A percentile compares a stretch with the other conserved stretches of the same genome.
These are phyloP conservation scores for Neopestalotiopsis rosae DNA, from an alignment of 2,329 filamentous ascomycete species.

Conservation along the genomic window DNA sequence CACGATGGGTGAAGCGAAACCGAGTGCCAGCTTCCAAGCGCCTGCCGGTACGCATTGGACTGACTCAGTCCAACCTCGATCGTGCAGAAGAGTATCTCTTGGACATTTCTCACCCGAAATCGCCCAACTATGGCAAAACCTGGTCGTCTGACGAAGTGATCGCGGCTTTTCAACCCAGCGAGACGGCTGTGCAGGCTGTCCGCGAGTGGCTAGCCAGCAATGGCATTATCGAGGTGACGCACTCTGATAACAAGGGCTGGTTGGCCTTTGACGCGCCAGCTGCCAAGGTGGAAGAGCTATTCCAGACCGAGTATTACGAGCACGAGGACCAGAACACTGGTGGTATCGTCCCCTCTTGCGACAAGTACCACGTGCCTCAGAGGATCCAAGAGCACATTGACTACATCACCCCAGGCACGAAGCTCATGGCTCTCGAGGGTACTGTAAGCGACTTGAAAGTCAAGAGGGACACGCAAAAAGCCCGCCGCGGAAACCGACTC, in stretches of 20 bases:
- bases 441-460: slow-evolving; percentile 14
- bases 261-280: slow-evolving; percentile 36
- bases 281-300: slow-evolving; percentile 33
- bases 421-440: slow-evolving; percentile 35
- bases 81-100: slow-evolving; percentile 17
- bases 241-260: slow-evolving; percentile 32
- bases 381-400: slow-evolving; percentile 48
- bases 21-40: slow-evolving; percentile 10
- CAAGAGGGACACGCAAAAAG: slow-evolving; percentile 8
- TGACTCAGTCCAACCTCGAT: slow-evolving; percentile 19
- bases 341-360: slow-evolving; percentile 32
- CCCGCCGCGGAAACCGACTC: background rate
- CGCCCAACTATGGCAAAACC: slow-evolving; percentile 18
- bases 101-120: slow-evolving; percentile 19
- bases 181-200: slow-evolving; percentile 28
- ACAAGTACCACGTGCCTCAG: slow-evolving; percentile 47
- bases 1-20: slow-evolving; percentile 11
- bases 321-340: slow-evolving; percentile 34
- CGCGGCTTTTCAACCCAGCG: slow-evolving; percentile 23
- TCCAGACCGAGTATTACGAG: slow-evolving; percentile 36
- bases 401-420: slow-evolving; percentile 54
- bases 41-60: slow-evolving; percentile 16
- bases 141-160: slow-evolving; percentile 21
- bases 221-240: slow-evolving; percentile 17
- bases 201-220: slow-evolving; percentile 19